Evolutionary conservation across 495 filamentous ascomycete genomes (phyloP).

Genomic region (Hypoxylon subgilvum): DNA sequence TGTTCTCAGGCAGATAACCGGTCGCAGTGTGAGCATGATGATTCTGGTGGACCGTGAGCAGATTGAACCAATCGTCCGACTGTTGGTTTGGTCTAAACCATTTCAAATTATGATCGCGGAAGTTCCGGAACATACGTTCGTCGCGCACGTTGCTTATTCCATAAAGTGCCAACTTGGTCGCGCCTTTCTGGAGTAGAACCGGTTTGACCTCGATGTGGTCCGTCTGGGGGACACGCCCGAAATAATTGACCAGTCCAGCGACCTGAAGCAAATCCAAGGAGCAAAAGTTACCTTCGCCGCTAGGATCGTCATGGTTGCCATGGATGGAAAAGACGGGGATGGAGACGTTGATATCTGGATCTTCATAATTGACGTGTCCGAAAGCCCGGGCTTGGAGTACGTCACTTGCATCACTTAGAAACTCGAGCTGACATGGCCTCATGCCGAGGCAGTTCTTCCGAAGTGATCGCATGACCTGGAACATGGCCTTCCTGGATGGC

Average conservation of each 20-base stretch:
- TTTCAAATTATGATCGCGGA: slow-evolving; percentile 88
- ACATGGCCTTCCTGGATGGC: slow-evolving; percentile 94
- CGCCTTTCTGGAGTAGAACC: slow-evolving; percentile 89
- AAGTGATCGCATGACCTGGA: slow-evolving; percentile 92
- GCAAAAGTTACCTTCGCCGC: slow-evolving; percentile 87
- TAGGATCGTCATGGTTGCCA: slow-evolving; percentile 97
- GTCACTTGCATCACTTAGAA: slow-evolving; percentile 89
- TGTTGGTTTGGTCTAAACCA: slow-evolving; percentile 87
- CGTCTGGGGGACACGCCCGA: slow-evolving; percentile 85
- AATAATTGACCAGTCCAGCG: slow-evolving; percentile 93
- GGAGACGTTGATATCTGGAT: slow-evolving; percentile 95
- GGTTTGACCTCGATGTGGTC: slow-evolving; percentile 93
- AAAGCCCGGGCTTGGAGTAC: slow-evolving; percentile 79
- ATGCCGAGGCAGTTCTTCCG: slow-evolving; percentile 92
- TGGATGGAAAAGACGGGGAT: slow-evolving; percentile 99
- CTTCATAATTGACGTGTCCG: slow-evolving; percentile 95
- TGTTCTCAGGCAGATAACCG: slow-evolving; percentile 89
- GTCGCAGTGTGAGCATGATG: slow-evolving; percentile 90
- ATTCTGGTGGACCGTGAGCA: slow-evolving; percentile 96
- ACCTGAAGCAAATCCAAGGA: slow-evolving; percentile 90
- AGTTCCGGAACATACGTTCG: slow-evolving; percentile 91
- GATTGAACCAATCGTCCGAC: slow-evolving; percentile 92
- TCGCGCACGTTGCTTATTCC: slow-evolving; percentile 97
- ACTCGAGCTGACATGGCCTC: slow-evolving; percentile 93
- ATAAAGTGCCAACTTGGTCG: slow-evolving; percentile 92